A percentile compares a stretch with the other conserved stretches of the same genome.
Conservation (phyloP, 495 filamentous ascomycete genomes). For the Paragyromitra xinjiangensis region DNA sequence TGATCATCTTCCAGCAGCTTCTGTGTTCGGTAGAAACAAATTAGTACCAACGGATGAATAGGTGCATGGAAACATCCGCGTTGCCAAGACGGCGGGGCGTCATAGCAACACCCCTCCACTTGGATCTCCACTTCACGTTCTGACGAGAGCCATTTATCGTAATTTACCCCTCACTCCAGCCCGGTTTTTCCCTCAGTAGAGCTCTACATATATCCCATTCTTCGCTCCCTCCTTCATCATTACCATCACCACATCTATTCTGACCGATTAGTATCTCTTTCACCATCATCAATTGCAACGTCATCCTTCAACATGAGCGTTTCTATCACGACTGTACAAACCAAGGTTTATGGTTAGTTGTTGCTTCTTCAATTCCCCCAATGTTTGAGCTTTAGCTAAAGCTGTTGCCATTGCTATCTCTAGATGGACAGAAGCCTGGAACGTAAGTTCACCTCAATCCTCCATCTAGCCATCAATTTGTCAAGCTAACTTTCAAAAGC, state of each 20-base stretch:
- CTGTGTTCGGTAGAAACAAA: slow-evolving; percentile 41
- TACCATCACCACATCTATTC: slow-evolving; percentile 6
- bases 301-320: slow-evolving; percentile 48
- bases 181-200: slow-evolving; percentile 43
- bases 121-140: slow-evolving; percentile 25
- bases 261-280: slow-evolving; percentile 13
- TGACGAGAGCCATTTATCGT: slow-evolving; percentile 47
- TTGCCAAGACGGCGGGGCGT: slow-evolving; percentile 46
- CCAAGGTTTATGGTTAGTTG: slow-evolving; percentile 53
- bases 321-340: slow-evolving; percentile 51
- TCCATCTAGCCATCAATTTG: slow-evolving; percentile 9
- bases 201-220: slow-evolving; percentile 39
- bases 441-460: slow-evolving; percentile 74
- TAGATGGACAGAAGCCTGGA: slow-evolving; percentile 92
- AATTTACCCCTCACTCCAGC: slow-evolving; percentile 45
- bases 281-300: slow-evolving; percentile 4
- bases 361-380: background rate
- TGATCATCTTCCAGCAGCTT: background rate
- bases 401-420: slow-evolving; percentile 63
- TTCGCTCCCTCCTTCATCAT: slow-evolving; percentile 12
- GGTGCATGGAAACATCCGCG: slow-evolving; percentile 42
- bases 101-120: slow-evolving; percentile 44
- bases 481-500: slow-evolving; percentile 63
- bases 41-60: slow-evolving; percentile 38
- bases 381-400: slow-evolving; percentile 28